Percentiles rank a stretch among this genome's conserved stretches.
phyloP scores from a whole-genome alignment of 2,329 filamentous ascomycete species.

The Clarireedia paspali region DNA sequence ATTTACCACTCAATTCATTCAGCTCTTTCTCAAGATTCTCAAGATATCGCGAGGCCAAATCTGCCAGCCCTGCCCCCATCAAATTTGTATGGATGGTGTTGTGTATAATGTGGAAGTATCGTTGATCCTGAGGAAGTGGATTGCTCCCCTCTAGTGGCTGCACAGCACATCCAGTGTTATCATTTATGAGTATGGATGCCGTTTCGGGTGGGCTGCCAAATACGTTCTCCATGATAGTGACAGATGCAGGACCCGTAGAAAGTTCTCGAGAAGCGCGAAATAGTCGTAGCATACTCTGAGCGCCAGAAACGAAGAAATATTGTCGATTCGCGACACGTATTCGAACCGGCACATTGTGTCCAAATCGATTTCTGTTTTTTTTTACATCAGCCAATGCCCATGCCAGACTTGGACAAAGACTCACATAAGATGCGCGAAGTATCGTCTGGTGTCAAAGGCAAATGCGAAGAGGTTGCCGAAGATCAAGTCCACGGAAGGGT shows the following conservation, averaged over 20 bases:
- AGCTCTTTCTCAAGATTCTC: constrained; percentile 11
- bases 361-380: constrained; percentile 11
- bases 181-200: constrained; percentile 1
- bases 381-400: background rate
- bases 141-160: constrained; percentile 13
- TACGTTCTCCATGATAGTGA: constrained; percentile 4
- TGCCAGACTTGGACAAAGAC: background rate
- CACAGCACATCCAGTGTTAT: constrained; percentile 13
- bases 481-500: constrained; percentile 14
- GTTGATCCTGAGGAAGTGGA: constrained; percentile 11
- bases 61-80: constrained; percentile 10
- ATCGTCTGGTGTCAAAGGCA: constrained; percentile 12
- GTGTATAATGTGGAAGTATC: constrained; percentile 14
- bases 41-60: constrained; percentile 11
- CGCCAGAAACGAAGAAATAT: constrained; percentile 16
- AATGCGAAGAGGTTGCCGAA: constrained; percentile 18
- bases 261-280: constrained; percentile 16
- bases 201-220: constrained; percentile 14
- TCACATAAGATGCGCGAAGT: constrained; percentile 13
- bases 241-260: constrained; percentile 7
- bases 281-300: constrained; percentile 11
- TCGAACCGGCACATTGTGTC: constrained; percentile 12
- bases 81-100: constrained; percentile 11
- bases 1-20: constrained; percentile 1
- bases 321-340: constrained; percentile 14